Percentiles rank a stretch among this genome's conserved stretches.
Conservation (phyloP, 257 asterid genomes). For the Coffea canephora region DNA sequence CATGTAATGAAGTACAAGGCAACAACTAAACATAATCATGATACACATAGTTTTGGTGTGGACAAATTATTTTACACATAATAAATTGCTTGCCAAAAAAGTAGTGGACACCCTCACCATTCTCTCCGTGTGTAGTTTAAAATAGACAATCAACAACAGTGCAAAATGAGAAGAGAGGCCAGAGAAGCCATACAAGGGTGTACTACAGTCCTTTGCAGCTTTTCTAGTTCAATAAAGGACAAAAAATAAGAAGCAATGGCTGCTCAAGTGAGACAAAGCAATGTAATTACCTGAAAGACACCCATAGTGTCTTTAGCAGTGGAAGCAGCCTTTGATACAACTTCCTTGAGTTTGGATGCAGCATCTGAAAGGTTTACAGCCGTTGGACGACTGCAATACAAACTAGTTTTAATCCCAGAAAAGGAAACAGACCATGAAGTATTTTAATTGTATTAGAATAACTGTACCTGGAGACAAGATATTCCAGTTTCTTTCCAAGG, state of each 20-base stretch:
- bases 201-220: not conserved
- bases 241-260: constrained; percentile 4
- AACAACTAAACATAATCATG: not conserved
- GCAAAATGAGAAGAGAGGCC: not conserved
- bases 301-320: constrained; percentile 48
- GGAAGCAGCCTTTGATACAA: constrained; percentile 46
- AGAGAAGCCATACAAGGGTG: not conserved
- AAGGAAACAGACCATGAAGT: not conserved
- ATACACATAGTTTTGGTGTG: not conserved
- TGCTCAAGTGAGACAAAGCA: not conserved
- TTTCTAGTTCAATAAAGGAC: not conserved
- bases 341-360: constrained; percentile 70
- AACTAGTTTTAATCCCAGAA: constrained; percentile 6
- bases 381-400: constrained; percentile 76
- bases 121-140: not conserved
- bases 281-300: constrained; percentile 62
- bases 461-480: constrained; percentile 80
- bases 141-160: not conserved
- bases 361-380: constrained; percentile 96
- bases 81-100: not conserved
- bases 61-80: not conserved
- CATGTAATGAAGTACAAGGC: not conserved
- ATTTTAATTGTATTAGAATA: not conserved
- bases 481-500: constrained; percentile 62
- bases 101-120: not conserved